Percentiles rank a stretch among this genome's conserved stretches.
Evolutionary conservation across 192 early-diverging fungal species (phyloP).

Genomic region (Pecoramyces ruminantium): DNA sequence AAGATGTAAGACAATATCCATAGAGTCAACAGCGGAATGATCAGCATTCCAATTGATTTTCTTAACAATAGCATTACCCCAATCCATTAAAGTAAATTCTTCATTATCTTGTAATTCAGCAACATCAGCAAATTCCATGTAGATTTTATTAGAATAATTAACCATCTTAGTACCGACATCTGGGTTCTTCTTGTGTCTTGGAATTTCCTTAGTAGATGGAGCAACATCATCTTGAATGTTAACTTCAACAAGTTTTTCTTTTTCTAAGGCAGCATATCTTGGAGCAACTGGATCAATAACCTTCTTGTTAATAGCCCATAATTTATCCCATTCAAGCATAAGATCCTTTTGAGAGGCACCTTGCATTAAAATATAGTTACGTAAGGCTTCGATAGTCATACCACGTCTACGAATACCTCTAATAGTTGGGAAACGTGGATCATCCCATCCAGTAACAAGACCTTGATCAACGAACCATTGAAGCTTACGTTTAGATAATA

Average conservation of each 20-base stretch:
- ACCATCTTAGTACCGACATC: slow-evolving; percentile 77
- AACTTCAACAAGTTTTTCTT: slow-evolving; percentile 44
- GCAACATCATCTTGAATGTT: slow-evolving; percentile 40
- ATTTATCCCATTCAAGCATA: slow-evolving; percentile 95
- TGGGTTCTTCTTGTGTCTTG: slow-evolving; percentile 94
- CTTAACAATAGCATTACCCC: slow-evolving; percentile 91
- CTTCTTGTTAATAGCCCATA: slow-evolving; percentile 94
- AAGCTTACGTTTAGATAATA: slow-evolving; percentile 95
- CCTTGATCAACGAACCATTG: slow-evolving; percentile 87
- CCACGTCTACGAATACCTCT: slow-evolving; percentile 83
- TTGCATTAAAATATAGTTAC: slow-evolving; percentile 92
- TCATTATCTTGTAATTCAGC: slow-evolving; percentile 61
- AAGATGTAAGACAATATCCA: slow-evolving; percentile 64
- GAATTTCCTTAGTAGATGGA: slow-evolving; percentile 42
- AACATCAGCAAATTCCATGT: slow-evolving; percentile 76
- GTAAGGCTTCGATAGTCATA: slow-evolving; percentile 93
- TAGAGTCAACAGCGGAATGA: slow-evolving; percentile 25
- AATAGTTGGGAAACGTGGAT: slow-evolving; percentile 80
- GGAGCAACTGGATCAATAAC: slow-evolving; percentile 90
- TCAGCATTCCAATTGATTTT: slow-evolving; percentile 41
- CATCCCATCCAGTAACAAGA: slow-evolving; percentile 72
- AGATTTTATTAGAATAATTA: slow-evolving; percentile 54
- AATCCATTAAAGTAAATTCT: slow-evolving; percentile 98
- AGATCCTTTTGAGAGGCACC: slow-evolving; percentile 91
- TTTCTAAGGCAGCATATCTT: slow-evolving; percentile 64